These are phyloP conservation scores for Fulvia fulva DNA, from an alignment of 2,329 filamentous ascomycete genomes.

Conservation along the genomic window DNA sequence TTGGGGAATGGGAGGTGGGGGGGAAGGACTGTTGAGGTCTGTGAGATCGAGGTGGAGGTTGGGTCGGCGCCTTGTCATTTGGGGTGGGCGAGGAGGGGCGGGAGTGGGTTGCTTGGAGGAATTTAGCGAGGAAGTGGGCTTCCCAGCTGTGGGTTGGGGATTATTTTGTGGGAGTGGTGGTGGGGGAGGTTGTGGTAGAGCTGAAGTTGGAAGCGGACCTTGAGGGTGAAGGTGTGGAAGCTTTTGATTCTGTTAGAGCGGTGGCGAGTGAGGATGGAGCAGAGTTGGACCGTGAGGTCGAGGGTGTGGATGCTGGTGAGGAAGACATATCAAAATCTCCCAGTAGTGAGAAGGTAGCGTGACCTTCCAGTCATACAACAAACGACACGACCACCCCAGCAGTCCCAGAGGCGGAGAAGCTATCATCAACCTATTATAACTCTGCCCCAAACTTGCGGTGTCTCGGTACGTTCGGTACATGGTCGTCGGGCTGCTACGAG, in stretches of 20 bases:
- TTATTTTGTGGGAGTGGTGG: slow-evolving; percentile 2
- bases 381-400: not conserved
- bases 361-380: not conserved
- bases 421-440: not conserved
- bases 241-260: too few species aligned
- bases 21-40: not conserved
- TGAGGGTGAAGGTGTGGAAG: too few species aligned
- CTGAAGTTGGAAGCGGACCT: too few species aligned
- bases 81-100: slow-evolving; percentile 5
- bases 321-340: not conserved
- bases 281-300: not conserved
- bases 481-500: not conserved
- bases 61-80: slow-evolving; percentile 2
- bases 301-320: not conserved
- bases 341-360: not conserved
- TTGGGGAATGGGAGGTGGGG: not conserved
- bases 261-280: not conserved
- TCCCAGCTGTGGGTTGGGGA: slow-evolving; percentile 11
- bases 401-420: not conserved
- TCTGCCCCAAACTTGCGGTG: not conserved
- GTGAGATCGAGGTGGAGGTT: slow-evolving; percentile 5
- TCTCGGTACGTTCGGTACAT: not conserved
- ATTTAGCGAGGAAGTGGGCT: slow-evolving; percentile 15
- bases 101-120: slow-evolving; percentile 11
- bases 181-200: too few species aligned